These are phyloP conservation scores for Colletotrichum liaoningense DNA, from an alignment of 2,329 filamentous ascomycete genomes.

Conservation along the genomic window DNA sequence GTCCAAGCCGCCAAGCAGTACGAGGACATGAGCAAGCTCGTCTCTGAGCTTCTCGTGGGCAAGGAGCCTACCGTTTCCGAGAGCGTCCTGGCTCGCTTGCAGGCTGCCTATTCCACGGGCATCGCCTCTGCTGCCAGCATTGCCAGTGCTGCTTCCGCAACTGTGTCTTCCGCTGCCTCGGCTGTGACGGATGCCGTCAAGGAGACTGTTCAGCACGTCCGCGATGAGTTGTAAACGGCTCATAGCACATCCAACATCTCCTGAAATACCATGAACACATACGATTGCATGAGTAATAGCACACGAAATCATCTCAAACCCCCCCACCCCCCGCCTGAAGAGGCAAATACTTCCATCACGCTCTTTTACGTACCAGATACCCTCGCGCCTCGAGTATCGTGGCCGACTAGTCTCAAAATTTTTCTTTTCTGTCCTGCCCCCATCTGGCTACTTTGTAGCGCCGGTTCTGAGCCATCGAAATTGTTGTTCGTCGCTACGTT, in stretches of 20 bases:
- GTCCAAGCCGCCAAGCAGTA: conserved; percentile 73
- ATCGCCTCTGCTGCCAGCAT: conserved; percentile 63
- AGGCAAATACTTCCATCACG: conserved; percentile 4
- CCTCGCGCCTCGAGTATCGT: conserved; percentile 28
- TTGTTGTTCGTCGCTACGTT: neutral
- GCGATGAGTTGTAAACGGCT: conserved; percentile 54
- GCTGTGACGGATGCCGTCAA: conserved; percentile 55
- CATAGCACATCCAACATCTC: neutral
- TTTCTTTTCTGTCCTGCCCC: conserved; percentile 35
- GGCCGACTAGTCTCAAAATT: conserved; percentile 21
- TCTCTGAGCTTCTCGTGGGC: conserved; percentile 81
- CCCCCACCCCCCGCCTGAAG: neutral
- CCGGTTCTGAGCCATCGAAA: neutral
- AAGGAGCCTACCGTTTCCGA: conserved; percentile 86
- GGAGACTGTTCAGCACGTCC: conserved; percentile 47
- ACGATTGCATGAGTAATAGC: conserved; percentile 35
- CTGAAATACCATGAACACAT: conserved; percentile 6
- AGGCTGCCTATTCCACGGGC: conserved; percentile 78
- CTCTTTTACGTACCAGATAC: conserved; percentile 36
- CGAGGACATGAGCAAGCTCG: conserved; percentile 74
- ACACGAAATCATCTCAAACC: conserved; percentile 24
- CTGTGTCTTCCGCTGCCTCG: conserved; percentile 33
- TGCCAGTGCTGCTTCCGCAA: conserved; percentile 47
- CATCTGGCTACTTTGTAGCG: neutral
- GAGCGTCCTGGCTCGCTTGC: conserved; percentile 79